Evolutionary conservation across 2,329 filamentous ascomycete species (phyloP), one percentile per base, ranked within the genome.

Genomic region (Fusarium floridanum): DNA sequence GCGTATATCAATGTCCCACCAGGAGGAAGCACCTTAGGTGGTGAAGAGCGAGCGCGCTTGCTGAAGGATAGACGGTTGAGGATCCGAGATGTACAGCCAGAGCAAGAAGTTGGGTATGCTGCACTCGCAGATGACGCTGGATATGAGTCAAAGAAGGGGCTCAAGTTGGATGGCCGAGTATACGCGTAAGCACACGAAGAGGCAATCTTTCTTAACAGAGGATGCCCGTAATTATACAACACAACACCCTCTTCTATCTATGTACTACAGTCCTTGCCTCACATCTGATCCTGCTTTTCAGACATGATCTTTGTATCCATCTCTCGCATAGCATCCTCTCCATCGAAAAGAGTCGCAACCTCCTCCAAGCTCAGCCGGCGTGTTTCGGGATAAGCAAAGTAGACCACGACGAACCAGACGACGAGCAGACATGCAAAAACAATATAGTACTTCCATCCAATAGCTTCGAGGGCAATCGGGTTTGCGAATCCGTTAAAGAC

Each of bases 391-490:
- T 55, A 68, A 1, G 20, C 9, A 14, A 63, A 61, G 5, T 22
- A 63, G 6, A 65, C 34, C 9, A 66, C 24, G 5, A 36, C 22
- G 16, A 67, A n/a, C 60, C 60, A 64, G 3, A 64, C 9, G 14
- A 61, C 36, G 1, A 70, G 55, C 11, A 41, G 16, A 17, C 59
- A 60, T n/a, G 24, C 36, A 14, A 64, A 70, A 6, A 67, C 64
- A 3, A 70, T 70, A n/a, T 67, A 70, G 22, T 67, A 70, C 43
- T 56, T 67, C 68, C 68, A 70, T 2, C 60, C 27, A 11, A 70
- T 55, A 12, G 60, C 64, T 3, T 64, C 55, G 9, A 70, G 27
- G 2, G 39, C 50, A 2, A 67, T 37, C 2, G 68, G 68, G 22
- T 70, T 70, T 3, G 29, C 68, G 22, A 70, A 70, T 2, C 60